Conservation (phyloP, 2,329 filamentous ascomycete species). For the Penicillium sp. region DNA sequence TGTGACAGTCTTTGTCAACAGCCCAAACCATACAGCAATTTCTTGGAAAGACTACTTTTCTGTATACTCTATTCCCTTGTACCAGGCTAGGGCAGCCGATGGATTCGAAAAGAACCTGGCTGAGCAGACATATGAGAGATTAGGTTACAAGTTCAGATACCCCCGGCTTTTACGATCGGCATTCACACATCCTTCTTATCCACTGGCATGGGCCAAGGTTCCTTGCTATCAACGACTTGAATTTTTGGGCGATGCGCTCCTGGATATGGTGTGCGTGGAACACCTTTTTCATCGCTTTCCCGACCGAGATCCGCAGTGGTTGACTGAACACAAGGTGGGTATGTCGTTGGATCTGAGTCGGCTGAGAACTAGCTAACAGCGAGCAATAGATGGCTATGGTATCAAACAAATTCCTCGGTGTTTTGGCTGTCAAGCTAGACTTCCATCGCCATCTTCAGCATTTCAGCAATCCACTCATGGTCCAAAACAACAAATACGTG, state of each 20-base stretch:
- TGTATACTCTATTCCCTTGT: constrained; percentile 67
- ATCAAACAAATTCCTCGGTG: constrained; percentile 89
- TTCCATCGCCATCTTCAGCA: constrained; percentile 71
- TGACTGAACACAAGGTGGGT: constrained; percentile 83
- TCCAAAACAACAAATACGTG: constrained; percentile 52
- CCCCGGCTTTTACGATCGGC: constrained; percentile 77
- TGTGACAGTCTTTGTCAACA: constrained; percentile 61
- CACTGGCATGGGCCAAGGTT: constrained; percentile 70
- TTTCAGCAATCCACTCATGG: constrained; percentile 38
- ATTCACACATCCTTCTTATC: constrained; percentile 84
- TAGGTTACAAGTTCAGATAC: constrained; percentile 68
- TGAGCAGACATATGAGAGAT: constrained; percentile 55
- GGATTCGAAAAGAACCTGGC: constrained; percentile 69
- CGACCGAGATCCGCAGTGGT: constrained; percentile 84
- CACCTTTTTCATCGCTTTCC: constrained; percentile 77
- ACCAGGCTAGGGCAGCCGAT: constrained; percentile 63
- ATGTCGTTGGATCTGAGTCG: background rate
- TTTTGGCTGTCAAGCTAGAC: constrained; percentile 72
- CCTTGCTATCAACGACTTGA: constrained; percentile 89
- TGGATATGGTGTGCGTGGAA: constrained; percentile 82
- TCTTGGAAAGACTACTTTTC: constrained; percentile 71
- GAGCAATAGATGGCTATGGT: constrained; percentile 82
- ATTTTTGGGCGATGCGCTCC: constrained; percentile 83
- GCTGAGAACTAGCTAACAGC: constrained; percentile 6
- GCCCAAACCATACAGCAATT: constrained; percentile 66